phyloP scores from a whole-genome alignment of 2,329 filamentous ascomycete species.

The Chaetomiaceae sp. region DNA sequence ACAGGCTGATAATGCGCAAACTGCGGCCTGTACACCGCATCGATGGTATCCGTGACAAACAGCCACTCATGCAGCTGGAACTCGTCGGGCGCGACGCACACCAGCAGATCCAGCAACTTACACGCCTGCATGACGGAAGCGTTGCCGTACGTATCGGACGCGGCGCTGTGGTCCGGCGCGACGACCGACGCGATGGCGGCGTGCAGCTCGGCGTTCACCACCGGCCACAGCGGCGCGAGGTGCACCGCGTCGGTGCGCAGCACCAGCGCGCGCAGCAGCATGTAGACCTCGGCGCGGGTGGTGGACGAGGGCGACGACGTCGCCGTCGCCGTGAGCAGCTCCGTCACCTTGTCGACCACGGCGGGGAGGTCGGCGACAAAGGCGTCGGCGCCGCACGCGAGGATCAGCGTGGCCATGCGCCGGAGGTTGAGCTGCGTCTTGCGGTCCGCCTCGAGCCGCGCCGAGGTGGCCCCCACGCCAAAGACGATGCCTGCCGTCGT shows the following conservation, averaged over 20 bases:
- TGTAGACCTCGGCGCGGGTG: slow-evolving; percentile 83
- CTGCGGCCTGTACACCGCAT: slow-evolving; percentile 78
- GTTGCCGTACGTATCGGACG: slow-evolving; percentile 71
- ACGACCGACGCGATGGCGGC: slow-evolving; percentile 71
- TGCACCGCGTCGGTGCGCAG: slow-evolving; percentile 76
- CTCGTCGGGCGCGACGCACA: slow-evolving; percentile 84
- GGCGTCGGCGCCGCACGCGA: slow-evolving; percentile 72
- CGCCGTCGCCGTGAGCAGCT: slow-evolving; percentile 76
- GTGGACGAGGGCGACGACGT: slow-evolving; percentile 89
- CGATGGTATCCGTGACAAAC: slow-evolving; percentile 94
- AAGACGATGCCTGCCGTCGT: slow-evolving; percentile 96
- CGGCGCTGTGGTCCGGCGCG: slow-evolving; percentile 57
- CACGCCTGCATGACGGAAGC: slow-evolving; percentile 80
- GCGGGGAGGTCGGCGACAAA: slow-evolving; percentile 71
- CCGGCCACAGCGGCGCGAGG: slow-evolving; percentile 81
- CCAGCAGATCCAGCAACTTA: slow-evolving; percentile 85
- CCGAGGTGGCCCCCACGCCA: slow-evolving; percentile 92
- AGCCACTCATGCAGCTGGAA: slow-evolving; percentile 99
- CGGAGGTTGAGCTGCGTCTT: slow-evolving; percentile 88
- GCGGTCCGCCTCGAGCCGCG: slow-evolving; percentile 88
- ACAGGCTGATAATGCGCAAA: slow-evolving; percentile 53
- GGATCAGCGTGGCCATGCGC: slow-evolving; percentile 71
- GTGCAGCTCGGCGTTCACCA: slow-evolving; percentile 82
- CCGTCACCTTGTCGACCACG: slow-evolving; percentile 78
- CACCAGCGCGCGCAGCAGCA: slow-evolving; percentile 77